These are phyloP conservation scores for Chimonanthus salicifolius DNA, from an alignment of 164 flowering plant species.

Conservation along the genomic window DNA sequence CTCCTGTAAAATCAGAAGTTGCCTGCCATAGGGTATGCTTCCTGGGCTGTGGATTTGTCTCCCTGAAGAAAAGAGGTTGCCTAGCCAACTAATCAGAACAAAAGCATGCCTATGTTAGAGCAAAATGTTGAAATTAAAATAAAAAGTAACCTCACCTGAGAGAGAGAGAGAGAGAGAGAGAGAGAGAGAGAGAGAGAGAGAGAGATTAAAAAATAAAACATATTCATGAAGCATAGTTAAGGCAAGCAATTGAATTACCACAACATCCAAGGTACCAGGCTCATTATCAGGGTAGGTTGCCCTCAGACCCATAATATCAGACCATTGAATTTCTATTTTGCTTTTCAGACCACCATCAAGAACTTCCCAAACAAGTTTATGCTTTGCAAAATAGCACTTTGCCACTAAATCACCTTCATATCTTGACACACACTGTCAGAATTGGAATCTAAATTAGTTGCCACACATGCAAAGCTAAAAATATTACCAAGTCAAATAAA, in stretches of 20 bases:
- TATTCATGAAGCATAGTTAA: neutral
- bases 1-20: conserved; percentile 73
- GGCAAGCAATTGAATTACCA: conserved; percentile 35
- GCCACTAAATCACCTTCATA: conserved; percentile 90
- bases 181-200: neutral
- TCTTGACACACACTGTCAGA: conserved; percentile 59
- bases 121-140: neutral
- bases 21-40: conserved; percentile 92
- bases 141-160: too few relatives aligned
- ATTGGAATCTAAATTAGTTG: neutral
- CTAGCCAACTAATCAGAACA: conserved; percentile 51
- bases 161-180: neutral
- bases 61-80: conserved; percentile 79
- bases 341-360: conserved; percentile 85
- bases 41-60: conserved; percentile 89
- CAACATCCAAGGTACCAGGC: conserved; percentile 62
- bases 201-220: neutral
- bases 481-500: too few relatives aligned
- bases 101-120: neutral
- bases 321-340: conserved; percentile 88
- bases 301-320: conserved; percentile 75
- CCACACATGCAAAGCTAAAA: neutral
- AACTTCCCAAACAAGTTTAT: conserved; percentile 91
- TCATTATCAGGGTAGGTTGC: conserved; percentile 61
- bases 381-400: conserved; percentile 85